These are phyloP conservation scores for Coemansia sp. DNA, from an alignment of 192 early-diverging fungal genomes.

Conservation along the genomic window DNA sequence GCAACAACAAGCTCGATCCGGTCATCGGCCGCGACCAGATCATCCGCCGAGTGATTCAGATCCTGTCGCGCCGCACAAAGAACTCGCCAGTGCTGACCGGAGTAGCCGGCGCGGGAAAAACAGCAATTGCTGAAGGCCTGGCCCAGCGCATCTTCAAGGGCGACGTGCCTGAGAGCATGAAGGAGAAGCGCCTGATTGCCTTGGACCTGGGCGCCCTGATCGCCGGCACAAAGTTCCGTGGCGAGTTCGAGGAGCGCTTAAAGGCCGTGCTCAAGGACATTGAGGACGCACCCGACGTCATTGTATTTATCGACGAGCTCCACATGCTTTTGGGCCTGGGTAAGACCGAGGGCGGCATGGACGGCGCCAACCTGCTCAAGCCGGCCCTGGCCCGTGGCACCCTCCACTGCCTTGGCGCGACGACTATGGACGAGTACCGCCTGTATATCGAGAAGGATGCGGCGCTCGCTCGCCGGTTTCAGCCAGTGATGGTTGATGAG, in stretches of 20 bases:
- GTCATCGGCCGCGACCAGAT: constrained; percentile 75
- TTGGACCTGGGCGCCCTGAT: constrained; percentile 61
- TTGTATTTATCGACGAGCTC: constrained; percentile 77
- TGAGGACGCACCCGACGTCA: constrained; percentile 63
- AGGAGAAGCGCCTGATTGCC: constrained; percentile 64
- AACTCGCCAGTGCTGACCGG: constrained; percentile 74
- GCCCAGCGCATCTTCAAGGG: constrained; percentile 71
- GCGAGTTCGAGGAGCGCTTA: constrained; percentile 78
- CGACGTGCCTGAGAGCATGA: constrained; percentile 73
- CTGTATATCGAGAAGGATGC: constrained; percentile 70
- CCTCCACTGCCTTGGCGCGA: constrained; percentile 70
- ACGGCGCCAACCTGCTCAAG: constrained; percentile 76
- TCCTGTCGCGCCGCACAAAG: constrained; percentile 69
- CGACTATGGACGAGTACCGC: constrained; percentile 75
- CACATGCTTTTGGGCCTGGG: constrained; percentile 71
- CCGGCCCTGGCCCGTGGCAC: constrained; percentile 69
- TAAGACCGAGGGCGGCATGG: constrained; percentile 70
- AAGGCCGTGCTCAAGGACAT: constrained; percentile 71
- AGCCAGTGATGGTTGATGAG: constrained; percentile 66
- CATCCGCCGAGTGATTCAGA: constrained; percentile 71
- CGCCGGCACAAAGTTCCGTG: constrained; percentile 55
- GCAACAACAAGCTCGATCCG: constrained; percentile 75
- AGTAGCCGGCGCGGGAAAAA: constrained; percentile 78
- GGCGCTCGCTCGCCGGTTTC: constrained; percentile 72
- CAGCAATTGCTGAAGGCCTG: constrained; percentile 74